Conservation (phyloP, 164 flowering plant species). For the Hamamelis virginiana region DNA sequence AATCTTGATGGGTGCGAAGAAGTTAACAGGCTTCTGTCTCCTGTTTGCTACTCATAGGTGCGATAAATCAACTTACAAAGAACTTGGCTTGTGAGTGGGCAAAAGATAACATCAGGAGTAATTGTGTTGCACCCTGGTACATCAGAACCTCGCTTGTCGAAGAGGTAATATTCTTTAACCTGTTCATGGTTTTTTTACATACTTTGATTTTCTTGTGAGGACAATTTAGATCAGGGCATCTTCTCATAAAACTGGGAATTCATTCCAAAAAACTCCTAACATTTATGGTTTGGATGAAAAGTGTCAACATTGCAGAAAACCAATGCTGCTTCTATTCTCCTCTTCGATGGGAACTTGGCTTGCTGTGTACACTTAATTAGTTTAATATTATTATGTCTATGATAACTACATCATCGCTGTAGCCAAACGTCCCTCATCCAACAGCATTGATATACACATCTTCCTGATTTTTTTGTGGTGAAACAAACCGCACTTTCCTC, state of each 20-base stretch:
- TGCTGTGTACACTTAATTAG: too few relatives aligned
- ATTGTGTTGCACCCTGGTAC: slow-evolving; percentile 68
- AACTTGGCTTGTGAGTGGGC: slow-evolving; percentile 92
- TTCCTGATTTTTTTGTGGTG: neutral
- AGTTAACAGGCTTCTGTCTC: neutral
- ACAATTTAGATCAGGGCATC: too few relatives aligned
- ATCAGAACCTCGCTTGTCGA: slow-evolving; percentile 67
- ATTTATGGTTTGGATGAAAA: too few relatives aligned
- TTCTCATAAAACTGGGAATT: too few relatives aligned
- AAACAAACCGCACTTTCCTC: neutral
- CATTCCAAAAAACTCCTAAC: too few relatives aligned
- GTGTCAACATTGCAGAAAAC: too few relatives aligned
- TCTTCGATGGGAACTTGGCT: too few relatives aligned
- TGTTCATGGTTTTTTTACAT: neutral
- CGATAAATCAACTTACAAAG: slow-evolving; percentile 68
- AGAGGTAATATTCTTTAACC: slow-evolving; percentile 34
- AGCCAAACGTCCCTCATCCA: too few relatives aligned
- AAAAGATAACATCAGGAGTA: slow-evolving; percentile 69
- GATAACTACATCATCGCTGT: too few relatives aligned
- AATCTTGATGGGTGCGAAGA: neutral
- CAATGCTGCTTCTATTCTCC: too few relatives aligned
- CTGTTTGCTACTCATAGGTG: slow-evolving; percentile 38
- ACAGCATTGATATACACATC: neutral
- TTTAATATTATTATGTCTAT: neutral
- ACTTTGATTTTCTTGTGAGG: neutral